Evolutionary conservation across 2,329 filamentous ascomycete genomes (phyloP).

Genomic region (Clathrospora elynae): DNA sequence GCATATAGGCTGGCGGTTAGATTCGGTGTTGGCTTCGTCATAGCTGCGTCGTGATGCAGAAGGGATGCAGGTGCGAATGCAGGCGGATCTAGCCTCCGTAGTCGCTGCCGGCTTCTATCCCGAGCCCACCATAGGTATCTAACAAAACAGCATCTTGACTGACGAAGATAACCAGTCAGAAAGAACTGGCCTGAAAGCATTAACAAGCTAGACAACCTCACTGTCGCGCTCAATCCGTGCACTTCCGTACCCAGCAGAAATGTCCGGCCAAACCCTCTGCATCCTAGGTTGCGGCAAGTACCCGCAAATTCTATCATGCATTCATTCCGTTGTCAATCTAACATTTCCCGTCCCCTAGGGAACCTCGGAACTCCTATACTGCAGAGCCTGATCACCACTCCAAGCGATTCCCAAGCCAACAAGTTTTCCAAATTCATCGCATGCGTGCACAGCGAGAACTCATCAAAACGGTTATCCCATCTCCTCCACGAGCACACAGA

Average conservation of each 20-base stretch:
- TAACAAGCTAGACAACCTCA: no score
- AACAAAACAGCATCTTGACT: no score
- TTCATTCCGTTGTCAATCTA: background rate
- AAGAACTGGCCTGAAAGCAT: no score
- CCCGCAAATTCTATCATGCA: background rate
- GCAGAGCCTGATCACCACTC: slow-evolving; percentile 38
- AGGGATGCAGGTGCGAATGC: slow-evolving; percentile 2
- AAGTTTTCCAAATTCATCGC: slow-evolving; percentile 48
- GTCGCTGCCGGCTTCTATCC: slow-evolving; percentile 10
- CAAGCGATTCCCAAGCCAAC: slow-evolving; percentile 11
- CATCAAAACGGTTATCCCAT: slow-evolving; percentile 41
- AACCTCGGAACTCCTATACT: slow-evolving; percentile 50
- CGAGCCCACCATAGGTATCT: slow-evolving; percentile 2
- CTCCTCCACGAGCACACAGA: slow-evolving; percentile 39
- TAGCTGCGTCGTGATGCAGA: background rate
- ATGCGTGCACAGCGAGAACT: slow-evolving; percentile 51
- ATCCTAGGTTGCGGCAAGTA: slow-evolving; percentile 40
- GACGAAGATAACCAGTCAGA: no score
- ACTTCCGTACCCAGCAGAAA: no score
- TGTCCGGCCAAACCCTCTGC: slow-evolving; percentile 26
- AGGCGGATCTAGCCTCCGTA: slow-evolving; percentile 10
- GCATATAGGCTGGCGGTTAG: slow-evolving; percentile 7
- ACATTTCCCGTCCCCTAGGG: no score
- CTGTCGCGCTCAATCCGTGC: no score
- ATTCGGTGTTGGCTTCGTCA: slow-evolving; percentile 5